Evolutionary conservation across 768 basidiomycete species (phyloP), one percentile per base, ranked within the genome.

Genomic region (Mycena galericulata): DNA sequence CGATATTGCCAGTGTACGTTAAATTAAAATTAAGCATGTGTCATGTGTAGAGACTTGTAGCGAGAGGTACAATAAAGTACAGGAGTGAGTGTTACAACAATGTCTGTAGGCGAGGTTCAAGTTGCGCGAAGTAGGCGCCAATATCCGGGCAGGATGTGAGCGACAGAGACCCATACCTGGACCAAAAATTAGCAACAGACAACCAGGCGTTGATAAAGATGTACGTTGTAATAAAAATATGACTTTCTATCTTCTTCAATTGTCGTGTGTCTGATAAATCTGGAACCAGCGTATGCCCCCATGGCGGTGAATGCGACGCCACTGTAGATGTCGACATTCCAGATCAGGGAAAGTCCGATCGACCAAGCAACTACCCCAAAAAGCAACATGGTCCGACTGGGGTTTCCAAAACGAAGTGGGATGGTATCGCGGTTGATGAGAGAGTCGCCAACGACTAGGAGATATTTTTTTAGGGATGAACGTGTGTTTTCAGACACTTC

Each of bases 381-480:
- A 10, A 79, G 72, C 34, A 80, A 75, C 27, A 69, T 74, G 8
- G 29, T 30, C 4, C 77, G 71, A 17, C 74, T 70, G 12, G 69
- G 47, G 3, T n/a, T 46, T 2, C 84, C 84, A 62, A 79, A 79
- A 32, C 79, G 77, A 61, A 85, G 79, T 1, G 84, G 84, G n/a
- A 85, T 69, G 0, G 84, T 85, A 6, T 75, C 46, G 9, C 84
- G 79, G 17, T 82, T 79, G 7, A 77, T 77, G 49, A 77, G 53
- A 7, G 71, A 71, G 57, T 85, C 84, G 1, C 84, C 84, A 15
- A 74, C 71, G 17, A 77, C 68, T 69, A 38, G 17, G 24, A 40
- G 11, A n/a, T 22, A 26, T 12, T n/a, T 7, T 32, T 71, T 67
- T 73, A 60, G 55, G 81, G 79, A 47, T 78, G 78, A 57, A 77